phyloP scores from a whole-genome alignment of 2,329 filamentous ascomycete species.

The Pseudogymnoascus sp. region DNA sequence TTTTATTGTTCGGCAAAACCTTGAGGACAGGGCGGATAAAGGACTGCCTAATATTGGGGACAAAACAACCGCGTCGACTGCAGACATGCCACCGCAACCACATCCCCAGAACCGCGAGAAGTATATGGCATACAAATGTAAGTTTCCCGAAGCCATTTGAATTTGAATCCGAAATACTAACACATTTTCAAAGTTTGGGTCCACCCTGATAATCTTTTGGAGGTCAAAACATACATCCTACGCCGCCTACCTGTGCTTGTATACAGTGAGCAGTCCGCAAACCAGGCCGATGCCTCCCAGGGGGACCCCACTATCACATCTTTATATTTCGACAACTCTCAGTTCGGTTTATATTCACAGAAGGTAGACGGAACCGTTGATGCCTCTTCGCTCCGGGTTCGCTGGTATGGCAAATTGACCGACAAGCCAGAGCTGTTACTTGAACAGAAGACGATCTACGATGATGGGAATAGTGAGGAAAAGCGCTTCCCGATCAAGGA shows the following conservation, averaged over 20 bases:
- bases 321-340: constrained; percentile 86
- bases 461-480: constrained; percentile 72
- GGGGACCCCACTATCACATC: constrained; percentile 87
- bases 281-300: constrained; percentile 70
- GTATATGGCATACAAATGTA: constrained; percentile 84
- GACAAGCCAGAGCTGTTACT: constrained; percentile 74
- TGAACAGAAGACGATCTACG: constrained; percentile 81
- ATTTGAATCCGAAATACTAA: not conserved
- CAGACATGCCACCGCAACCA: constrained; percentile 36
- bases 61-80: constrained; percentile 25
- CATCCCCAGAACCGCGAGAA: constrained; percentile 60
- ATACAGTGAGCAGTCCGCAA: constrained; percentile 82
- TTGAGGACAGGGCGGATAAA: constrained; percentile 51
- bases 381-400: constrained; percentile 74
- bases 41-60: constrained; percentile 29
- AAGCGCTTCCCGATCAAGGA: constrained; percentile 81
- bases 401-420: constrained; percentile 85
- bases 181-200: constrained; percentile 66
- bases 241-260: constrained; percentile 85
- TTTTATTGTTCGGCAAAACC: constrained; percentile 80
- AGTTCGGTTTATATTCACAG: constrained; percentile 78
- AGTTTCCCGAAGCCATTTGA: constrained; percentile 26
- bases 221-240: constrained; percentile 93
- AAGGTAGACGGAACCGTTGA: constrained; percentile 74
- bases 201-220: constrained; percentile 87